A percentile compares a stretch with the other conserved stretches of the same genome.
Conservation (phyloP, 495 filamentous ascomycete species). For the Ramalina intermedia region DNA sequence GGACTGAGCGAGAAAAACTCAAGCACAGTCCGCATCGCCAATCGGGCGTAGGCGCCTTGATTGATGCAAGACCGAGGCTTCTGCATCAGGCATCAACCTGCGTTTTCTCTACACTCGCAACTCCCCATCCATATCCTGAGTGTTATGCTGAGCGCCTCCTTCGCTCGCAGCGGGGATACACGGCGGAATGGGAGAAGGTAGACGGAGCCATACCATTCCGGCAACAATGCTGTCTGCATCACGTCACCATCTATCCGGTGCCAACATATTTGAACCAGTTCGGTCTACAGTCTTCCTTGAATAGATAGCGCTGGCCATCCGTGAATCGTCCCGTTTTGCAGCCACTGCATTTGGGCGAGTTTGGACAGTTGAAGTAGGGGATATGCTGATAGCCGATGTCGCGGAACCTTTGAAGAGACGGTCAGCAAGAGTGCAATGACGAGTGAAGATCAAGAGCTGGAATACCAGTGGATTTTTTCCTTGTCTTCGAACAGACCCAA, state of each 20-base stretch:
- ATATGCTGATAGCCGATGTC: constrained; percentile 99
- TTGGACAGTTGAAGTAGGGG: constrained; percentile 97
- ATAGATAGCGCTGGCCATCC: constrained; percentile 68
- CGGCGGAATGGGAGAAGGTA: background rate
- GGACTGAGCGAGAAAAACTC: no score
- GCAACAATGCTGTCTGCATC: constrained; percentile 4
- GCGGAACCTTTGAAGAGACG: constrained; percentile 60
- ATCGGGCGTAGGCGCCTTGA: no score
- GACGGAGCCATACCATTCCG: background rate
- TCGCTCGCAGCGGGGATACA: background rate
- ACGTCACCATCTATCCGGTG: constrained; percentile 38
- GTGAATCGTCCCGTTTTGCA: constrained; percentile 77
- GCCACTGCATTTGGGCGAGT: constrained; percentile 83
- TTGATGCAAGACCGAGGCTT: no score
- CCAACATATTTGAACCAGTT: constrained; percentile 94
- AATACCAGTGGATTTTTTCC: constrained; percentile 87
- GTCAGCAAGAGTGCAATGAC: background rate
- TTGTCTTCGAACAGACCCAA: constrained; percentile 84
- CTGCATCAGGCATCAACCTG: no score
- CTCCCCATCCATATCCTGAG: no score
- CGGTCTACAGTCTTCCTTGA: constrained; percentile 87
- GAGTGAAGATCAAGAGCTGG: constrained; percentile 4
- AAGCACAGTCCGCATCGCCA: no score
- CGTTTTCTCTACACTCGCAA: no score
- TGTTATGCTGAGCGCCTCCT: no score